Base-by-base conservation (phyloP, 805 yeast species). In the Zygosaccharomyces pseudorouxii region DNA sequence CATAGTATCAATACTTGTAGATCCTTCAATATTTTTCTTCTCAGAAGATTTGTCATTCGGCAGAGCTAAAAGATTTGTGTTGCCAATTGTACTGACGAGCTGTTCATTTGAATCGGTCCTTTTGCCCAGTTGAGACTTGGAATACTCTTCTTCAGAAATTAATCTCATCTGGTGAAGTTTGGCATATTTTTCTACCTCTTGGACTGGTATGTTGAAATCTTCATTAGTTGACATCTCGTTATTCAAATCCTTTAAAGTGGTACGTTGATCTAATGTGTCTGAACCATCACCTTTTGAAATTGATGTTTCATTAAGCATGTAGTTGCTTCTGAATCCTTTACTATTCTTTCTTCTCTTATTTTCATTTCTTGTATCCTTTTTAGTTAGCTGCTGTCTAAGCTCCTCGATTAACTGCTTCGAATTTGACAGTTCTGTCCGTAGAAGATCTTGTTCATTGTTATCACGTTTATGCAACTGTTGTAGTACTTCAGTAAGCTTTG, bases 151-250 rank as follows among this genome's bases (percentile, higher is more conserved):
- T 6, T 37, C n/a, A 37, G 38, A 8, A 29, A 25, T 23, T 43
- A 41, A 8, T 14, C 67, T 63, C 41, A 69, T 42, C 12, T 59
- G 55, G 45, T 67, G 62, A 20, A 53, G 49, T 8, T 57, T 52
- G 5, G 71, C 72, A 46, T 64, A 69, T 8, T 55, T 42, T 44
- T 65, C 59, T 14, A 69, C 58, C n/a, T 63, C 64, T 3, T 46
- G 51, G 18, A 55, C 49, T 1, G 64, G 46, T 11, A 62, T 45
- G 1, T 71, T 70, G 54, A 81, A 84, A 64, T 84, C 84, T 58
- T 82, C 89, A 56, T 82, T 84, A 59, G 30, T n/a, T 12, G 30
- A 14, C 12, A 27, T 7, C 10, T 28, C 49, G 14, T 40, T 30
- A 12, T 25, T 18, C 7, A 31, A n/a, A n/a, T 23, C 16, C 16